A percentile compares a stretch with the other conserved stretches of the same genome.
Conservation (phyloP, 2,329 filamentous ascomycete genomes). For the Colletotrichum cordylinicola region DNA sequence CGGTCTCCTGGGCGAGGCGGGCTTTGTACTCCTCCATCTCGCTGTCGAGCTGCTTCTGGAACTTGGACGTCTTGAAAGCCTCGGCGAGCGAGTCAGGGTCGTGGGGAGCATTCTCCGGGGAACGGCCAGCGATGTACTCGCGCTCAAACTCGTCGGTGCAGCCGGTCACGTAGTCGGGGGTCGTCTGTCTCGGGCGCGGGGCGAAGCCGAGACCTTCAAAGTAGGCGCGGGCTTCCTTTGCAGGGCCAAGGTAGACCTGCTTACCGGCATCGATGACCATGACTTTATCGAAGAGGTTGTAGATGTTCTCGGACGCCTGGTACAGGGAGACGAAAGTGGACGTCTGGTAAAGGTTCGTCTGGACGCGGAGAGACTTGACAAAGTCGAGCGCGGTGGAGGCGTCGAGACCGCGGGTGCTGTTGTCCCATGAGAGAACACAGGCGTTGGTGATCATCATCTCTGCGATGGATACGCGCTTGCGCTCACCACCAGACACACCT, state of each 20-base stretch:
- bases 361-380: conserved; percentile 73
- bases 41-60: conserved; percentile 58
- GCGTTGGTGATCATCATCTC: conserved; percentile 82
- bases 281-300: conserved; percentile 82
- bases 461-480: conserved; percentile 82
- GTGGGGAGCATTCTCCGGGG: conserved; percentile 70
- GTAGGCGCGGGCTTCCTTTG: conserved; percentile 70
- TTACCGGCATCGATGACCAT: conserved; percentile 79
- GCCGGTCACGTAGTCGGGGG: conserved; percentile 81
- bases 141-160: conserved; percentile 87
- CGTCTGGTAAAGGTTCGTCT: conserved; percentile 84
- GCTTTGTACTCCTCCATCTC: conserved; percentile 76
- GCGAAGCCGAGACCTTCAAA: conserved; percentile 81
- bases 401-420: conserved; percentile 73
- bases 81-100: conserved; percentile 69
- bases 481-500: conserved; percentile 80
- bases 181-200: conserved; percentile 78
- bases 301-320: conserved; percentile 84
- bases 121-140: conserved; percentile 73
- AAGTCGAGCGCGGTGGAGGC: conserved; percentile 73
- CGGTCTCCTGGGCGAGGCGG: conserved; percentile 67
- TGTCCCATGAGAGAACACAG: conserved; percentile 78
- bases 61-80: conserved; percentile 72
- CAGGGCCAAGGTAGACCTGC: conserved; percentile 78
- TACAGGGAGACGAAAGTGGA: conserved; percentile 88